Evolutionary conservation across 192 early-diverging fungal genomes (phyloP).

Genomic region (Cladochytrium replicatum): DNA sequence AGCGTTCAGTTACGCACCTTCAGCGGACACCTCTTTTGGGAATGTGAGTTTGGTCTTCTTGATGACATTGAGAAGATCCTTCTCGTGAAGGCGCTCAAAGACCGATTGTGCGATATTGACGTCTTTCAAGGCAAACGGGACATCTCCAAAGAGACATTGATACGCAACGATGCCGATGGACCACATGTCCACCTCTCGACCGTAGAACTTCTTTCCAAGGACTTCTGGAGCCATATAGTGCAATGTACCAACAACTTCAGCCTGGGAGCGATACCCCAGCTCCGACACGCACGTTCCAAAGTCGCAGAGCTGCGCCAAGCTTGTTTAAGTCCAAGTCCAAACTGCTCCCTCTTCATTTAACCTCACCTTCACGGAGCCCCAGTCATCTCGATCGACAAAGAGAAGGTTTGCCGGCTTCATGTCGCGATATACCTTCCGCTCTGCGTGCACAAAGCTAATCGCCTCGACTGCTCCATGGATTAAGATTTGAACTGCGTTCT

Average conservation of each 20-base stretch:
- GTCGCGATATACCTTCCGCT: conserved; percentile 22
- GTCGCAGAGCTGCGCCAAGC: conserved; percentile 16
- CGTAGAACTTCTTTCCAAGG: conserved; percentile 22
- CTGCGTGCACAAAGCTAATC: conserved; percentile 15
- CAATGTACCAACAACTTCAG: conserved; percentile 16
- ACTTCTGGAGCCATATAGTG: conserved; percentile 33
- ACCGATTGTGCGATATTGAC: background rate
- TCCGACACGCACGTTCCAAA: conserved; percentile 11
- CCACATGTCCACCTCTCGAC: conserved; percentile 32
- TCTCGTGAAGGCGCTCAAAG: too few relatives aligned
- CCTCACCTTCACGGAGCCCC: conserved; percentile 26
- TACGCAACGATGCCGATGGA: conserved; percentile 22
- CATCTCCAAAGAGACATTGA: conserved; percentile 17
- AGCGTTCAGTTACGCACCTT: too few relatives aligned
- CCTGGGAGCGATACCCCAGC: conserved; percentile 3
- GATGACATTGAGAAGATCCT: too few relatives aligned
- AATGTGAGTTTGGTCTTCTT: conserved; percentile 10
- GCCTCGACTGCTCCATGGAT: conserved; percentile 24
- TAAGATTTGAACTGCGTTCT: conserved; percentile 20
- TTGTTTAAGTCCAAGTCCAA: too few relatives aligned
- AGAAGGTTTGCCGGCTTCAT: conserved; percentile 29
- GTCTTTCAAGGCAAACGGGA: conserved; percentile 16
- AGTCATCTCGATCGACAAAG: conserved; percentile 15
- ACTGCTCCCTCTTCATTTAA: too few relatives aligned
- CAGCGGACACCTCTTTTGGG: background rate